Evolutionary conservation across 192 early-diverging fungal species (phyloP).

Genomic region (Linnemannia exigua): DNA sequence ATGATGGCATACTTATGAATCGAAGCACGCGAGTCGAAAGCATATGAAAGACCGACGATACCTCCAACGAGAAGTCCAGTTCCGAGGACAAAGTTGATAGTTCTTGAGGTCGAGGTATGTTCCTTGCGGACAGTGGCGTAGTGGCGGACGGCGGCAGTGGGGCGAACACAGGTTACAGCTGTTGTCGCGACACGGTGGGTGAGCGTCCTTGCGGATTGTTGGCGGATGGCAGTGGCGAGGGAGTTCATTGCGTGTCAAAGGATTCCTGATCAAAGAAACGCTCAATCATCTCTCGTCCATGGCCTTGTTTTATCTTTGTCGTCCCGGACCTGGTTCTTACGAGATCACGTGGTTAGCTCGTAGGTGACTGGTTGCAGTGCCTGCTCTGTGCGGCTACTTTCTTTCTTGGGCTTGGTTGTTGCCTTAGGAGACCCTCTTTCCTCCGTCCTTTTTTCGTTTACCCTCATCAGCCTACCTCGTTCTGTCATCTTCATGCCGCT

Average conservation of each 20-base stretch:
- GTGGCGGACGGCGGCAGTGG: constrained; percentile 30
- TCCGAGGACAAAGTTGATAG: constrained; percentile 61
- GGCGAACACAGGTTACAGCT: constrained; percentile 1
- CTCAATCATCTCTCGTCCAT: not conserved
- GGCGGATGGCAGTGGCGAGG: constrained; percentile 30
- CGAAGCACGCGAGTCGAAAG: constrained; percentile 80
- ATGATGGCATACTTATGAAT: constrained; percentile 75
- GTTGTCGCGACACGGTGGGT: not conserved
- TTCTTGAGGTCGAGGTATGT: constrained; percentile 35
- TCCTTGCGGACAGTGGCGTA: constrained; percentile 51
- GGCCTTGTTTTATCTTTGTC: not conserved
- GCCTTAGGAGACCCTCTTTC: not conserved
- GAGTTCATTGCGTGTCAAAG: constrained; percentile 25
- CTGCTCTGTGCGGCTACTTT: no score
- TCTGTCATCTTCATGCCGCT: constrained; percentile 9
- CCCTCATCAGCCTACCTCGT: not conserved
- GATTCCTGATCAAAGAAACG: constrained; percentile 11
- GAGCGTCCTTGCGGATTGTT: constrained; percentile 1
- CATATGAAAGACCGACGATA: constrained; percentile 68
- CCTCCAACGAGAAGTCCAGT: constrained; percentile 53
- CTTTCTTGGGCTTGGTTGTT: constrained; percentile 2
- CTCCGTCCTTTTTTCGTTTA: not conserved
- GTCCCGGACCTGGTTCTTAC: not conserved
- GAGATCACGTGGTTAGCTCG: not conserved
- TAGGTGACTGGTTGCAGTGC: no score